These are phyloP conservation scores for Xylaria arbuscula DNA, from an alignment of 2,329 filamentous ascomycete species.

Conservation along the genomic window DNA sequence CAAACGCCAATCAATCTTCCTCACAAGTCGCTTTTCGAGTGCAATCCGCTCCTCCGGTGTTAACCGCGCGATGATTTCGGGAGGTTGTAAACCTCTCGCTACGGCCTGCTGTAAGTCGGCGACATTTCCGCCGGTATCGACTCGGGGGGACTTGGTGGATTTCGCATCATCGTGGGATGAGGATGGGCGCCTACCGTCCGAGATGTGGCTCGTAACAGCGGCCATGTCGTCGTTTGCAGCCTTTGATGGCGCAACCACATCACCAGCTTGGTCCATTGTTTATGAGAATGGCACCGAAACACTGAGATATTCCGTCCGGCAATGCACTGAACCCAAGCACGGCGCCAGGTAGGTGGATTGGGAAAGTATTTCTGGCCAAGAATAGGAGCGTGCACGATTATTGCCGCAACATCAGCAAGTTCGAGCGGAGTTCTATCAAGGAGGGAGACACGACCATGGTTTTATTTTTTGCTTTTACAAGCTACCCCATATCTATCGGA, in stretches of 20 bases:
- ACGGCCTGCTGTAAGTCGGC: slow-evolving; percentile 43
- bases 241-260: slow-evolving; percentile 26
- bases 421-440: background rate
- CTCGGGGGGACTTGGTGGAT: slow-evolving; percentile 31
- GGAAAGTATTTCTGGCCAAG: background rate
- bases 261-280: slow-evolving; percentile 21
- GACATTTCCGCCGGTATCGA: slow-evolving; percentile 33
- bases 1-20: slow-evolving; percentile 73
- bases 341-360: background rate
- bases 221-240: slow-evolving; percentile 20
- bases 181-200: slow-evolving; percentile 33
- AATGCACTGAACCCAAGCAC: slow-evolving; percentile 1
- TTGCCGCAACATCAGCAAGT: slow-evolving; percentile 4
- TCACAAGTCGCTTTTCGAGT: slow-evolving; percentile 67
- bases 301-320: slow-evolving; percentile 1
- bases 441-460: slow-evolving; percentile 3
- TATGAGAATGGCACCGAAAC: background rate
- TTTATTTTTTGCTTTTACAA: slow-evolving; percentile 19
- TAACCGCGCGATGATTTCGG: slow-evolving; percentile 56
- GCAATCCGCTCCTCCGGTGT: slow-evolving; percentile 61
- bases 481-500: slow-evolving; percentile 13
- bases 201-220: slow-evolving; percentile 24
- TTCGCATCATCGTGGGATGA: slow-evolving; percentile 35
- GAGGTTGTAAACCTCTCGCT: slow-evolving; percentile 45
- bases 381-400: background rate